Percentiles rank a stretch among this genome's conserved stretches.
Conservation (phyloP, 371 early-diverging fungal genomes). For the Phascolomyces articulosus region DNA sequence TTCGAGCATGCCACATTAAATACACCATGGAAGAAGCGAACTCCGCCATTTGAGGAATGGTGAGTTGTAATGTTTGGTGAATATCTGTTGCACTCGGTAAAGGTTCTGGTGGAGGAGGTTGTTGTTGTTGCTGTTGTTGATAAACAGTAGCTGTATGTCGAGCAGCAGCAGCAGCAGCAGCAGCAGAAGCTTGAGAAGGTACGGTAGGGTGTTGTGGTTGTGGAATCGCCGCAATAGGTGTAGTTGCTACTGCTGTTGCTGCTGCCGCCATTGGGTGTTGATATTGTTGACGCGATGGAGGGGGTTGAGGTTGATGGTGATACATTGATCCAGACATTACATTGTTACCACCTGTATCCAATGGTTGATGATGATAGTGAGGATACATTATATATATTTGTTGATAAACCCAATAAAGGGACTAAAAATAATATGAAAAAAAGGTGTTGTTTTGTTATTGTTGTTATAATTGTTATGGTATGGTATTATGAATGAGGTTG, state of each 20-base stretch:
- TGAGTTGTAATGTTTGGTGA: conserved; percentile 29
- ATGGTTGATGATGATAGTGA: conserved; percentile 18
- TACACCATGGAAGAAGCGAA: conserved; percentile 70
- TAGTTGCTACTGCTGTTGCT: no score
- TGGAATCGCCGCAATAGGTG: no score
- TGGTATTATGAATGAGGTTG: no score
- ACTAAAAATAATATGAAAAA: background rate
- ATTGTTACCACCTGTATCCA: conserved; percentile 14
- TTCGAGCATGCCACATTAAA: conserved; percentile 67
- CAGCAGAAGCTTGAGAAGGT: conserved; percentile 11
- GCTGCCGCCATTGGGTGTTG: conserved; percentile 14
- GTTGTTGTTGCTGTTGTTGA: conserved; percentile 16
- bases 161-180: conserved; percentile 11
- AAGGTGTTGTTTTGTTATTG: background rate
- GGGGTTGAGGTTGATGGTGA: conserved; percentile 1
- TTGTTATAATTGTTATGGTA: no score
- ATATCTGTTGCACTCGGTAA: conserved; percentile 40
- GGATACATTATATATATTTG: conserved; percentile 14
- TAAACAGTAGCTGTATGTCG: conserved; percentile 7
- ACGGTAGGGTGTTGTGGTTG: conserved; percentile 11
- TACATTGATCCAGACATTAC: conserved; percentile 19
- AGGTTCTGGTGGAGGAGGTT: conserved; percentile 30
- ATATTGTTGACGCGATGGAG: conserved; percentile 18
- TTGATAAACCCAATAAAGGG: background rate
- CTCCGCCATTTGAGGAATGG: conserved; percentile 58